Conservation (phyloP, 169 alveolate genomes). For the Plasmodium vivax region DNA sequence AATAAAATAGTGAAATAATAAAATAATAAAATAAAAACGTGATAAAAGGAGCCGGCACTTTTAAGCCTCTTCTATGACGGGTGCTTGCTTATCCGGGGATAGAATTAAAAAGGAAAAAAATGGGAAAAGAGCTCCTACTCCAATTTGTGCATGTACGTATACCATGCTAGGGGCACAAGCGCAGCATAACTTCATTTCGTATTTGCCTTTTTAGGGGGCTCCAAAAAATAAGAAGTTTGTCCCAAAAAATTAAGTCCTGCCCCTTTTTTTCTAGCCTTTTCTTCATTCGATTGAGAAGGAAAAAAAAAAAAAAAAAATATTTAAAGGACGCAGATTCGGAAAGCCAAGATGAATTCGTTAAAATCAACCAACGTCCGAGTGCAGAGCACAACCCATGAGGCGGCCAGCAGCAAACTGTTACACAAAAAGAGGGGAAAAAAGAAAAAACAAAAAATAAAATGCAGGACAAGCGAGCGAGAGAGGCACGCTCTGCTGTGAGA, state of each 20-base stretch:
- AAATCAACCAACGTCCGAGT: conserved; percentile 28
- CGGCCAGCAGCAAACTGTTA: conserved; percentile 77
- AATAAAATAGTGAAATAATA: not conserved
- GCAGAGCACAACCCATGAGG: conserved; percentile 76
- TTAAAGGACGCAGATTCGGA: not conserved
- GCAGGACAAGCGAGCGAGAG: not conserved
- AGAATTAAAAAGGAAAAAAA: not conserved
- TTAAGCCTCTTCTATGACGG: not conserved
- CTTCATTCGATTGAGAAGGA: not conserved
- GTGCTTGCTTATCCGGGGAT: not conserved
- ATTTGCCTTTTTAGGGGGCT: not conserved
- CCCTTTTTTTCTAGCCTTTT: not conserved
- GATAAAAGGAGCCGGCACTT: not conserved
- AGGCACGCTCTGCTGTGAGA: not conserved
- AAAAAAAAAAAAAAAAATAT: not conserved
- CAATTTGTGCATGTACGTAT: not conserved
- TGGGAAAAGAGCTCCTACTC: not conserved
- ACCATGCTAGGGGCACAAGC: not conserved
- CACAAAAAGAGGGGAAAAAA: not conserved
- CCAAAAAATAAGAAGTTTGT: not conserved
- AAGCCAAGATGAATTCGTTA: conserved; percentile 6
- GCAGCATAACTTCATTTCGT: not conserved
- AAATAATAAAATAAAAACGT: not conserved
- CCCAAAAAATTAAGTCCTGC: not conserved
- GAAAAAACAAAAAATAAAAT: not conserved